Conservation (phyloP, 257 asterid genomes). For the Lithospermum erythrorhizon region DNA sequence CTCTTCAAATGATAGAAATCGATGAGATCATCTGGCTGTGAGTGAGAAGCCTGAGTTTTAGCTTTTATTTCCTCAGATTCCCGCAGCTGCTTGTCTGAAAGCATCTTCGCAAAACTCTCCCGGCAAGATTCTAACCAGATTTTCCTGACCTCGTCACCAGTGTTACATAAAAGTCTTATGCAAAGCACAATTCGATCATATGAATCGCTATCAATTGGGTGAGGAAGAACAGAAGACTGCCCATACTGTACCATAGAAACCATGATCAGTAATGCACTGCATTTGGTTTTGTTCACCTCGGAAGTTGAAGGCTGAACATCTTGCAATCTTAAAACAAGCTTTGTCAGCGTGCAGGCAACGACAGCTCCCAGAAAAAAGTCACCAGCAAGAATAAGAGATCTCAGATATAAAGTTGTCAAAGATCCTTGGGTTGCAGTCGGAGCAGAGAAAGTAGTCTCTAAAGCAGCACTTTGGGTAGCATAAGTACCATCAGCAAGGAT, state of each 20-base stretch:
- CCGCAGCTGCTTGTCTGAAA: conserved; percentile 79
- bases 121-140: conserved; percentile 84
- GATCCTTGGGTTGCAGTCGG: conserved; percentile 77
- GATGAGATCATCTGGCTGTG: conserved; percentile 93
- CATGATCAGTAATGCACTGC: conserved; percentile 56
- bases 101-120: conserved; percentile 88
- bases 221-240: conserved; percentile 78
- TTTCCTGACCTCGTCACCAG: conserved; percentile 59
- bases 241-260: conserved; percentile 84
- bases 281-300: conserved; percentile 73
- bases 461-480: conserved; percentile 97
- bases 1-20: conserved; percentile 94
- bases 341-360: conserved; percentile 72
- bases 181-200: conserved; percentile 73
- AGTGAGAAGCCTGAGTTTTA: conserved; percentile 58
- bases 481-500: conserved; percentile 94
- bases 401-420: conserved; percentile 54
- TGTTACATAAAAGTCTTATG: conserved; percentile 56
- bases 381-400: conserved; percentile 87
- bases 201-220: conserved; percentile 90
- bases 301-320: conserved; percentile 73
- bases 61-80: conserved; percentile 86
- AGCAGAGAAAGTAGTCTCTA: conserved; percentile 77
- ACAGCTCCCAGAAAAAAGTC: conserved; percentile 93
- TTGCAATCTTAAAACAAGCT: conserved; percentile 68